Evolutionary conservation across 306 rosid species (phyloP).

Genomic region (Corylus americana): DNA sequence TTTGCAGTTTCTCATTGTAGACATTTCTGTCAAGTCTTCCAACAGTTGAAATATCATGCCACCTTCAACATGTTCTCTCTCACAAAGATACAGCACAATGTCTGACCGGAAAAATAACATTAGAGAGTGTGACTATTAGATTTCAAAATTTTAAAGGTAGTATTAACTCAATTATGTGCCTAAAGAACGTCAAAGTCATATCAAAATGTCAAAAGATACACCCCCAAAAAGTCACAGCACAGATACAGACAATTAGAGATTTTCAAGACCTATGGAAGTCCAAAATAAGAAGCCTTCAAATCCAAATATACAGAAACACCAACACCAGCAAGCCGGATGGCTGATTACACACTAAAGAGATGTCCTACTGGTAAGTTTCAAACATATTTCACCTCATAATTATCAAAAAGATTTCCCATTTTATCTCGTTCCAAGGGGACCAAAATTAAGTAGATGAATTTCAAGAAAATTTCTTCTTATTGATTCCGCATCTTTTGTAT

Average conservation of each 20-base stretch:
- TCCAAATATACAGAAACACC: not conserved
- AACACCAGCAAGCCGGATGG: not conserved
- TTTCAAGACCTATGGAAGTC: not conserved
- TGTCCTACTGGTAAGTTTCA: not conserved
- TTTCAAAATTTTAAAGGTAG: not conserved
- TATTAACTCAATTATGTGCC: not conserved
- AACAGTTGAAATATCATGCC: constrained; percentile 97
- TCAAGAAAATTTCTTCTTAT: not conserved
- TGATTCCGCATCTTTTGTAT: not conserved
- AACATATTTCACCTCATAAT: not conserved
- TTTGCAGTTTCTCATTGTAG: constrained; percentile 97
- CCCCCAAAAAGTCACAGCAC: not conserved
- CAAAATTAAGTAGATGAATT: not conserved
- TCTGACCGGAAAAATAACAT: constrained; percentile 50
- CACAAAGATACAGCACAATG: constrained; percentile 90
- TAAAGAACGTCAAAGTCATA: not conserved
- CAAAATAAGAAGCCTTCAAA: not conserved
- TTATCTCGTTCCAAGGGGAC: not conserved
- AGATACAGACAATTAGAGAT: not conserved
- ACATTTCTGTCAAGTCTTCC: constrained; percentile 99
- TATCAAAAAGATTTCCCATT: not conserved
- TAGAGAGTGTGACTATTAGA: not conserved
- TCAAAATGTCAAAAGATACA: not conserved
- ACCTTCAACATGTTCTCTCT: constrained; percentile 92
- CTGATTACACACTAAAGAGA: not conserved